Evolutionary conservation across 2,329 filamentous ascomycete genomes (phyloP), one percentile per base, ranked within the genome.

Genomic region (Microsporum audouinii): DNA sequence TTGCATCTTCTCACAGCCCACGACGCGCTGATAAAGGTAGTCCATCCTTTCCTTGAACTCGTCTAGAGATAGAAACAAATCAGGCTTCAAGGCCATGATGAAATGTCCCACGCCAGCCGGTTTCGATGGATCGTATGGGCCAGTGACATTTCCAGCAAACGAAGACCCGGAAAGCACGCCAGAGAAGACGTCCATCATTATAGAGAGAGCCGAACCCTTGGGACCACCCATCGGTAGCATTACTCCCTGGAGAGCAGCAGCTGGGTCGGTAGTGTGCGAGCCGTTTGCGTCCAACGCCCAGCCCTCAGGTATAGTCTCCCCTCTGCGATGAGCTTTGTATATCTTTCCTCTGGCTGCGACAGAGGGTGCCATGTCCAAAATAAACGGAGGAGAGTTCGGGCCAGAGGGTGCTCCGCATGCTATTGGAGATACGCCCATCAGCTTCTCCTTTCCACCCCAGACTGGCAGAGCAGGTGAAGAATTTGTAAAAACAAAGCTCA

Each of bases 141-240:
- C 83, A 0, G 85, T 88, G 17, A 94, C 89, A 68, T 88, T 79
- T 0, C 88, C 88, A 0, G 88, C 89, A 72, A 89, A 94, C 0
- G 88, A 88, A 36, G 85, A 86, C 0, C 88, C 89, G 0, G 87
- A 89, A 0, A 94, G 66, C n/a, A 78, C 76, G 0, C 88, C 89
- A 0, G 88, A 91, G 69, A 94, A 92, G 1, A 95, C 87, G 69
- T 94, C 88, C 89, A 94, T 94, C 87, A 91, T 92, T 60, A 94
- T 83, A 0, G 87, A 78, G 45, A 94, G 71, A 0, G 82, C 89
- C 1, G 86, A 88, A 0, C 89, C 89, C 72, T 94, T 94, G 0
- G 89, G 88, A 0, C 89, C 89, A 1, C 88, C 88, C 87, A 94
- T 91, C 0, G 89, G 88, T 23, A 92, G 75, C 89, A 94, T 92